Percentiles rank a stretch among this genome's conserved stretches.
These are phyloP conservation scores for Rhododendron ferrugineum DNA, from an alignment of 148 eudicot genomes.

Conservation along the genomic window DNA sequence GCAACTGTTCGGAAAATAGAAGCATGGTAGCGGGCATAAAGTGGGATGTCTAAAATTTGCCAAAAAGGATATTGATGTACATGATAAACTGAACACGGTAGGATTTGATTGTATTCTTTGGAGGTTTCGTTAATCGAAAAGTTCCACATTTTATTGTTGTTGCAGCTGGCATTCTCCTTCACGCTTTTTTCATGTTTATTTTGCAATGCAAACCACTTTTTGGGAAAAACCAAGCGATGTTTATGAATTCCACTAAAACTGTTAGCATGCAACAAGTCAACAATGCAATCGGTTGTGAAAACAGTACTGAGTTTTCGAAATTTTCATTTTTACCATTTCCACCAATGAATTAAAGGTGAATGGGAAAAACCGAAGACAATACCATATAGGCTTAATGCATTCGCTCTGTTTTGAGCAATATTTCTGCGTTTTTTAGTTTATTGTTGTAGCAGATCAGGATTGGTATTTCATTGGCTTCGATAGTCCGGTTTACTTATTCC, in stretches of 20 bases:
- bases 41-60: background rate
- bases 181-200: background rate
- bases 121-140: background rate
- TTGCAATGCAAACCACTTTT: background rate
- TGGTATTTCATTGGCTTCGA: background rate
- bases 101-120: background rate
- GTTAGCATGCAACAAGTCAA: background rate
- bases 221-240: background rate
- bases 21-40: background rate
- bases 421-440: too few relatives aligned
- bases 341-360: background rate
- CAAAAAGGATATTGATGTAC: background rate
- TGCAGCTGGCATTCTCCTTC: background rate
- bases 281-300: background rate
- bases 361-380: background rate
- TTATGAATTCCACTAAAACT: background rate
- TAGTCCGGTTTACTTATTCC: background rate
- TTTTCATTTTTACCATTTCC: background rate
- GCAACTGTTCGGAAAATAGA: background rate
- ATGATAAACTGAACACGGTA: background rate
- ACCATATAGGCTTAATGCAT: background rate
- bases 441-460: background rate
- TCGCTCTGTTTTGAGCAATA: background rate
- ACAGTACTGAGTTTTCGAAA: background rate
- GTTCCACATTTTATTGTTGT: background rate